Conservation (phyloP, 106 monocot genomes). For the Dioscorea alata region DNA sequence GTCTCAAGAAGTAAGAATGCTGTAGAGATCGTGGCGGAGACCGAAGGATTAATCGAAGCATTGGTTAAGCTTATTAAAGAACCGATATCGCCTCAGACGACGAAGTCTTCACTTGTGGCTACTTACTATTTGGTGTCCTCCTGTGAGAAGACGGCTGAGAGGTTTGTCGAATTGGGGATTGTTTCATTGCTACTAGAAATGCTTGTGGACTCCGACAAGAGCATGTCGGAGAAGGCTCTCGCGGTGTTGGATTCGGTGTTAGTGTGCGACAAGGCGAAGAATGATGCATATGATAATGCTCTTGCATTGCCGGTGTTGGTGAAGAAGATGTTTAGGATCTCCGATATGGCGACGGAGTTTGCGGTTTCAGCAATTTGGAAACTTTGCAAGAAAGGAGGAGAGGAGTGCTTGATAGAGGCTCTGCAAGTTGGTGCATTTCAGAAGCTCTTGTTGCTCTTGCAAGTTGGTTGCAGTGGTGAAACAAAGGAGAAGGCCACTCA, state of each 20-base stretch:
- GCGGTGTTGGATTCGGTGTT: slow-evolving; percentile 4
- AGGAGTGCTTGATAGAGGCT: slow-evolving; percentile 11
- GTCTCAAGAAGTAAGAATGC: neutral
- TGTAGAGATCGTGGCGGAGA: slow-evolving; percentile 9
- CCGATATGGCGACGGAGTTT: slow-evolving; percentile 5
- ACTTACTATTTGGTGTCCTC: slow-evolving; percentile 39
- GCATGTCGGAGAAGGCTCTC: neutral
- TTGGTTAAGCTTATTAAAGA: slow-evolving; percentile 39
- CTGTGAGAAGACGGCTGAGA: slow-evolving; percentile 1
- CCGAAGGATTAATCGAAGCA: slow-evolving; percentile 27
- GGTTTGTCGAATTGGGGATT: slow-evolving; percentile 7
- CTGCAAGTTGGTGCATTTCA: slow-evolving; percentile 32
- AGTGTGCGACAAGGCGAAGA: slow-evolving; percentile 9
- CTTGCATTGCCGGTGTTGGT: slow-evolving; percentile 31
- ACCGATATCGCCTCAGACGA: slow-evolving; percentile 43
- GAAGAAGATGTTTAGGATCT: slow-evolving; percentile 11
- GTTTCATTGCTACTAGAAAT: neutral
- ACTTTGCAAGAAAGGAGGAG: neutral
- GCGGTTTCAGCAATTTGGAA: slow-evolving; percentile 4
- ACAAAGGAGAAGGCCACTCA: slow-evolving; percentile 35
- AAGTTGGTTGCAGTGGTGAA: slow-evolving; percentile 19
- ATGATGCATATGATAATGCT: slow-evolving; percentile 11
- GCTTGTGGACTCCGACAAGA: neutral
- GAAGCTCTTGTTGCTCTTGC: slow-evolving; percentile 41
- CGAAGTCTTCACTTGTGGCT: slow-evolving; percentile 52